Conservation (phyloP, 495 filamentous ascomycete species). For the Penicillium steckii region DNA sequence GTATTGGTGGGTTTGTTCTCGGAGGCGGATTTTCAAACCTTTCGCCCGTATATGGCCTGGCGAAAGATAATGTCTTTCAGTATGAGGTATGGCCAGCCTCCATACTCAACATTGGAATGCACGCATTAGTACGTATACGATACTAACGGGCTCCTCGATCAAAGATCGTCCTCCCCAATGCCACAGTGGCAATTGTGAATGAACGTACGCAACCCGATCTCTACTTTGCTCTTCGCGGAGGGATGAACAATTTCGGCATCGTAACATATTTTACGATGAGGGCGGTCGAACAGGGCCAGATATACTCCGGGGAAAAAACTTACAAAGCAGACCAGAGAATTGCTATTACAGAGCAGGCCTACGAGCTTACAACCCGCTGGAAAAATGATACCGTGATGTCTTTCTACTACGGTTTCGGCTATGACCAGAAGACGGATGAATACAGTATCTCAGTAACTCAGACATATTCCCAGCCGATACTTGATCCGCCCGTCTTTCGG, state of each 20-base stretch:
- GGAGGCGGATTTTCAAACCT: conserved; percentile 33
- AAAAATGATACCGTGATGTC: not conserved
- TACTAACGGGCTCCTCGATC: conserved; percentile 17
- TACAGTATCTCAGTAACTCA: conserved; percentile 10
- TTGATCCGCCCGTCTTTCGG: conserved; percentile 7
- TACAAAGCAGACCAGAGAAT: conserved; percentile 7
- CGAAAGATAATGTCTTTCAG: conserved; percentile 32
- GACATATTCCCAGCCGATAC: conserved; percentile 10
- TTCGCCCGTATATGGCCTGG: conserved; percentile 38
- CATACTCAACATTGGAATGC: too few relatives aligned
- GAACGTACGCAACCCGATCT: conserved; percentile 37
- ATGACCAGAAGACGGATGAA: not conserved
- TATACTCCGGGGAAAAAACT: conserved; percentile 3
- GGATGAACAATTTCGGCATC: conserved; percentile 50
- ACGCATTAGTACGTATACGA: conserved; percentile 26
- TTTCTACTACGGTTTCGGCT: not conserved
- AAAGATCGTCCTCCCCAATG: conserved; percentile 45
- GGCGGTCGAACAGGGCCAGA: conserved; percentile 8
- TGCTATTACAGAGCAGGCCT: conserved; percentile 14
- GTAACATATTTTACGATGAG: conserved; percentile 26
- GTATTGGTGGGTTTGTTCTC: conserved; percentile 43
- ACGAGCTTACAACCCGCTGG: conserved; percentile 5
- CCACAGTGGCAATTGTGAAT: conserved; percentile 34
- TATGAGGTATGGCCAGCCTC: conserved; percentile 37
- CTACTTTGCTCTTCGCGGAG: conserved; percentile 45